These are phyloP conservation scores for Aphanomyces cochlioides DNA, from an alignment of 352 stramenopile species.

Conservation along the genomic window DNA sequence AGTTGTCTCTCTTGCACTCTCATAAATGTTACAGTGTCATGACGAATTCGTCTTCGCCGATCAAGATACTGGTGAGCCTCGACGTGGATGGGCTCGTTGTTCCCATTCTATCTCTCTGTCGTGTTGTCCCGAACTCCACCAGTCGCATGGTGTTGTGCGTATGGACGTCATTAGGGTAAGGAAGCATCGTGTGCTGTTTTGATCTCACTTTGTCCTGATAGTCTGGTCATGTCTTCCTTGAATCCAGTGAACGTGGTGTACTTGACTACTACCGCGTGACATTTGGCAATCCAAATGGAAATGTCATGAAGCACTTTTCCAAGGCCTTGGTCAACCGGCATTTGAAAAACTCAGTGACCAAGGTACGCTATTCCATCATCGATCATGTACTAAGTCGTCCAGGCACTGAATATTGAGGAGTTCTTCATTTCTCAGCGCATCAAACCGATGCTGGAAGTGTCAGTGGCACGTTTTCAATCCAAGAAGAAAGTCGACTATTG, in stretches of 20 bases:
- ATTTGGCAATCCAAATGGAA: slow-evolving; percentile 2
- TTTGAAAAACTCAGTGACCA: background rate
- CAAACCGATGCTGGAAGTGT: slow-evolving; percentile 4
- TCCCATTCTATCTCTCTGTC: slow-evolving; percentile 4
- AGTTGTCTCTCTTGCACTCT: background rate
- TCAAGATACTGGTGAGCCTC: background rate
- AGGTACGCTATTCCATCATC: background rate
- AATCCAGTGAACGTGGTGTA: background rate
- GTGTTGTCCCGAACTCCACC: slow-evolving; percentile 3
- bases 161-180: slow-evolving; percentile 12
- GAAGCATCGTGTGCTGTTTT: background rate
- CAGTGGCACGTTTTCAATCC: background rate
- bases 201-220: background rate
- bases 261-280: slow-evolving; percentile 19
- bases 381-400: background rate
- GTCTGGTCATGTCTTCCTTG: slow-evolving; percentile 23
- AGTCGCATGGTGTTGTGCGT: slow-evolving; percentile 13
- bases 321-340: background rate
- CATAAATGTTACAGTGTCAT: slow-evolving; percentile 5
- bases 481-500: slow-evolving; percentile 23
- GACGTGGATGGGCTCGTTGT: slow-evolving; percentile 19
- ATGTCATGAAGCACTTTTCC: background rate
- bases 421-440: slow-evolving; percentile 20
- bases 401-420: slow-evolving; percentile 20
- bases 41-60: slow-evolving; percentile 25